Evolutionary conservation across 805 yeast genomes (phyloP), one percentile per base, ranked within the genome.

Genomic region (Ogataea corticis): DNA sequence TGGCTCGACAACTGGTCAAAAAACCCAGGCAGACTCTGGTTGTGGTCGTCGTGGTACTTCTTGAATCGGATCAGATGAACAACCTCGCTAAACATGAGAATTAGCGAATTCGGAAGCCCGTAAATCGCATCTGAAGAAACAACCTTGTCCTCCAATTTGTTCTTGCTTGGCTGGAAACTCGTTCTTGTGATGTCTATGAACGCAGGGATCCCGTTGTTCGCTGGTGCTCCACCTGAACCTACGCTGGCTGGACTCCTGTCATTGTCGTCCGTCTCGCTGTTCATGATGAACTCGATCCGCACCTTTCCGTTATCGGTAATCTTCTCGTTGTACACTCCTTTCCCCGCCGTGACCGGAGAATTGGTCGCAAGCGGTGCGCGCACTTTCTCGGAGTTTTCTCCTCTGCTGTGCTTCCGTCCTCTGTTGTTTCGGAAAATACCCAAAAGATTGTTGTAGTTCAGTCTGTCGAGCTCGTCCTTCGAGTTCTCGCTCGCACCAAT

Each of bases 41-140:
- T 52, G 28, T 56, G 61, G 35, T 70, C 72, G 35, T 69, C 68
- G 54, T 75, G 76, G 56, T 77, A 78, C 45, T 79, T 75, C 46
- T 81, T 84, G 47, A 80, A 76, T 42, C 91, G 72, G 14, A 86
- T 72, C 29, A 87, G 61, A 47, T 79, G 79, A 2, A 85, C 88
- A 13, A 86, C 82, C 50, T 85, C 87, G 46, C 85, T 77, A 65
- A 89, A 87, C 43, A 88, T 66, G 17, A 82, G 56, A 44, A 87
- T 83, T 34, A 89, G 68, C 2, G 96, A 85, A 57, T 86, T 87
- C 7, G 96, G 96, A 45, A 89, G 68, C 0, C 96, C 96, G 61
- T 87, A 88, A 40, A 88, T 69, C 0, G 91, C 87, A 62, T 86
- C 95, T 1, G 91, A 83, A 7, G 90, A 82, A 50, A 84, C 72